A percentile compares a stretch with the other conserved stretches of the same genome.
Conservation (phyloP, 768 basidiomycete genomes). For the Hericium rajendrae region DNA sequence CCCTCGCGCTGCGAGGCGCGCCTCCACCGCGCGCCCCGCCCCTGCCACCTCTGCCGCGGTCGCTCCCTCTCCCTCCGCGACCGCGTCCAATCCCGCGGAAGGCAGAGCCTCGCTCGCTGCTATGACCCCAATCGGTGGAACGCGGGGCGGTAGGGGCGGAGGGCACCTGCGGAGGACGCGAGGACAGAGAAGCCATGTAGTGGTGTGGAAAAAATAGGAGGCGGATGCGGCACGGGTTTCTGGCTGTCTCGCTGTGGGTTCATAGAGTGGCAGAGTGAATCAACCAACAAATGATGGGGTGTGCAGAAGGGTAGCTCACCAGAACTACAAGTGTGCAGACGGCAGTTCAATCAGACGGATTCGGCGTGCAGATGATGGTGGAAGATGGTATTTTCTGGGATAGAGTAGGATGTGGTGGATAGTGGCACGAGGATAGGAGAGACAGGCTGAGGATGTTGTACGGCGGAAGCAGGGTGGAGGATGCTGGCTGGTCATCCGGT, state of each 20-base stretch:
- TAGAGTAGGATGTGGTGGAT: background rate
- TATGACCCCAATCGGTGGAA: constrained; percentile 33
- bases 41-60: constrained; percentile 20
- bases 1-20: constrained; percentile 22
- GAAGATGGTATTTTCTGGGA: background rate
- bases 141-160: constrained; percentile 24
- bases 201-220: background rate
- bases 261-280: background rate
- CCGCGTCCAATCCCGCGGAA: constrained; percentile 34
- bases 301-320: background rate
- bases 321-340: too few species aligned
- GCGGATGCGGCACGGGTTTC: background rate
- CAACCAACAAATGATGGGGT: background rate
- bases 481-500: background rate
- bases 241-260: background rate
- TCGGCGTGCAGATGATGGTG: background rate
- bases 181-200: constrained; percentile 35
- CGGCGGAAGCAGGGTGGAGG: background rate
- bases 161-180: constrained; percentile 12
- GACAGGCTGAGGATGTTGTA: background rate
- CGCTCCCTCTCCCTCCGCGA: constrained; percentile 10
- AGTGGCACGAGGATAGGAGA: constrained; percentile 1
- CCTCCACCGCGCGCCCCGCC: constrained; percentile 21
- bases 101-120: constrained; percentile 38
- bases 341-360: too few species aligned